Percentiles rank a stretch among this genome's conserved stretches.
These are phyloP conservation scores for Wallacemonas sp. DNA, from an alignment of 208 protist species.

Conservation along the genomic window DNA sequence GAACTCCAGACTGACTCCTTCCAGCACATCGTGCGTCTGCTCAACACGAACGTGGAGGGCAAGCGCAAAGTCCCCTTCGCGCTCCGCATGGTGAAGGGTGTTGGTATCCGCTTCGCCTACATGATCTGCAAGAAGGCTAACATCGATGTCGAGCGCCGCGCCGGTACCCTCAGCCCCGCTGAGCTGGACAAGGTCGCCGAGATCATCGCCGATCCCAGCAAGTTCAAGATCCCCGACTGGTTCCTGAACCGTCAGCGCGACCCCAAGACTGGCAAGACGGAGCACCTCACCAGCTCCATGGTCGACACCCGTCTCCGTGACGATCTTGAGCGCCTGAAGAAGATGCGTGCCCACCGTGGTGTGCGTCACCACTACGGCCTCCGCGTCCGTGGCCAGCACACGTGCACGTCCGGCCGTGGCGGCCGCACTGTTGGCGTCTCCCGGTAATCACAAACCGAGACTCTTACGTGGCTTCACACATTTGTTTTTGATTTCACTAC, in stretches of 20 bases:
- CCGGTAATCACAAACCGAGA: constrained; percentile 20
- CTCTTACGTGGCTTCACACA: neutral
- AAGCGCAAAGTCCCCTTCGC: constrained; percentile 98
- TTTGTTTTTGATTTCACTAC: constrained; percentile 11
- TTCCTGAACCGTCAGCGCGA: constrained; percentile 99
- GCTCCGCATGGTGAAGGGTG: constrained; percentile 98
- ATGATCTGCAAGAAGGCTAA: constrained; percentile 99
- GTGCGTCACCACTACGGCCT: constrained; percentile 98
- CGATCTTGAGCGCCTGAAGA: constrained; percentile 99
- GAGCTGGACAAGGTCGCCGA: constrained; percentile 98
- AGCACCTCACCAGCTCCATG: constrained; percentile 97
- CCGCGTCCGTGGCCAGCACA: constrained; percentile 99
- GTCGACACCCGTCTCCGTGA: constrained; percentile 98
- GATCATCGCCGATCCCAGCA: constrained; percentile 97
- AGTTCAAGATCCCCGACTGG: constrained; percentile 99
- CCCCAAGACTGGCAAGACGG: constrained; percentile 97
- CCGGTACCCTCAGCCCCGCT: constrained; percentile 85
- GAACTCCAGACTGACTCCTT: constrained; percentile 92
- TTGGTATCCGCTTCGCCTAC: constrained; percentile 99
- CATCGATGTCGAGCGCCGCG: constrained; percentile 97
- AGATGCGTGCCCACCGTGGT: constrained; percentile 99
- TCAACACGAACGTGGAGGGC: constrained; percentile 99
- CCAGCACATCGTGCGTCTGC: constrained; percentile 99
- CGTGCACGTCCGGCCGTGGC: constrained; percentile 99
- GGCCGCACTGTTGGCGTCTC: constrained; percentile 92